Conservation (phyloP, 805 yeast genomes). For the Wickerhamomyces mucosus region DNA sequence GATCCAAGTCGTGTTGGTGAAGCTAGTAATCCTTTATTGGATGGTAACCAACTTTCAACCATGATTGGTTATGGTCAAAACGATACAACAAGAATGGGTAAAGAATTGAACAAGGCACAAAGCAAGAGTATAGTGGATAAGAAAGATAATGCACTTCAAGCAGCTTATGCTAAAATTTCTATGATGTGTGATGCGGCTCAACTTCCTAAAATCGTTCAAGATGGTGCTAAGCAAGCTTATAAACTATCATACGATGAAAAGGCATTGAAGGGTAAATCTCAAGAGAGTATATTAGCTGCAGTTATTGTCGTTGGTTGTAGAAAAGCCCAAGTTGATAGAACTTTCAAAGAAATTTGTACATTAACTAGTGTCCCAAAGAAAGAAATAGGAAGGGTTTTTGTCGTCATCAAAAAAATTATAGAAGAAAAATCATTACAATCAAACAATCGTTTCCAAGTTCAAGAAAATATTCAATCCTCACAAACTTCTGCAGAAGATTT, state of each 20-base stretch:
- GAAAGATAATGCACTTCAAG: conserved; percentile 77
- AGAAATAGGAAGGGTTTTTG: conserved; percentile 88
- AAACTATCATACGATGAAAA: conserved; percentile 84
- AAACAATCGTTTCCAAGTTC: conserved; percentile 16
- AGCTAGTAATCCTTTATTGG: conserved; percentile 86
- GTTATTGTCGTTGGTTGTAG: conserved; percentile 92
- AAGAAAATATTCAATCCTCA: conserved; percentile 49
- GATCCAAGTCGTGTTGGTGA: conserved; percentile 99
- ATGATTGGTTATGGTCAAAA: conserved; percentile 76
- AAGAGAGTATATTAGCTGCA: conserved; percentile 93
- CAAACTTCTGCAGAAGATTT: conserved; percentile 92
- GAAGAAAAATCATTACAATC: conserved; percentile 29
- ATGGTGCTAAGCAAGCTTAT: conserved; percentile 95
- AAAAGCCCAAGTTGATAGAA: conserved; percentile 86
- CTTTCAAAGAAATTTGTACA: conserved; percentile 94
- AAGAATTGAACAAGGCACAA: conserved; percentile 87
- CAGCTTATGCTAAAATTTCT: conserved; percentile 84
- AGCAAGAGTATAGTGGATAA: conserved; percentile 76
- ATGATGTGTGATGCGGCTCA: conserved; percentile 97
- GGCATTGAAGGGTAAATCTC: conserved; percentile 80
- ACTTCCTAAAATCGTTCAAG: conserved; percentile 89
- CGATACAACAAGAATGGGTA: conserved; percentile 68
- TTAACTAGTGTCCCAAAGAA: conserved; percentile 87
- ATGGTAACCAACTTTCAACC: conserved; percentile 85
- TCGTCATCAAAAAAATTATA: conserved; percentile 66